phyloP scores from a whole-genome alignment of 768 basidiomycete species.

The Agaricus blazei region DNA sequence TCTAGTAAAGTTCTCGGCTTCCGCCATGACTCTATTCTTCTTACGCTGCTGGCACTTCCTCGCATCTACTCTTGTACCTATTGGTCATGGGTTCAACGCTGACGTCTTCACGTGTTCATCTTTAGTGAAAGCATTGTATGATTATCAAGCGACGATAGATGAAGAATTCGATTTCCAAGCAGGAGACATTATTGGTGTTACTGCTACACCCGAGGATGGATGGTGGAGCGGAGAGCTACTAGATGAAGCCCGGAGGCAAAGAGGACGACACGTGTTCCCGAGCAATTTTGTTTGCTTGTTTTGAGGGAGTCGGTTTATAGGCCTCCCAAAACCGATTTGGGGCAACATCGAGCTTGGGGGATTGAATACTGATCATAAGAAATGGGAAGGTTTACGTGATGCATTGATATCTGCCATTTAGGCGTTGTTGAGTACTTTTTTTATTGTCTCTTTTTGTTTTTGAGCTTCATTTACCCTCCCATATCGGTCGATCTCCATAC shows the following conservation, averaged over 20 bases:
- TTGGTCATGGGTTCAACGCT: neutral
- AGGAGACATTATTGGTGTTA: conserved; percentile 94
- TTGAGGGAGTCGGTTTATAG: conserved; percentile 23
- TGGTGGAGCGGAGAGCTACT: conserved; percentile 95
- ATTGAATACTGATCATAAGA: neutral
- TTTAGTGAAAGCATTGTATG: conserved; percentile 84
- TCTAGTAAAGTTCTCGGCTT: too few relatives aligned
- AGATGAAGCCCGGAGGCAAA: conserved; percentile 67
- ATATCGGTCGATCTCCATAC: too few relatives aligned
- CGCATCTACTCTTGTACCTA: neutral
- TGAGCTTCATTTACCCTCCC: neutral
- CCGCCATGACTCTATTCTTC: too few relatives aligned
- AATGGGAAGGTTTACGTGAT: neutral
- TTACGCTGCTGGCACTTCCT: too few relatives aligned
- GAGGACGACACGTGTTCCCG: conserved; percentile 77
- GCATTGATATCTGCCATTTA: neutral
- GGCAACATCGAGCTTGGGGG: neutral
- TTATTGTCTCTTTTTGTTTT: neutral
- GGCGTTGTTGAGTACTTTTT: neutral
- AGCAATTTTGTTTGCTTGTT: conserved; percentile 86
- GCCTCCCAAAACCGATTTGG: neutral
- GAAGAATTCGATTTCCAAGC: conserved; percentile 97
- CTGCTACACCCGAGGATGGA: conserved; percentile 89
- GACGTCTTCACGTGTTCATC: neutral
- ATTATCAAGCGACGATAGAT: conserved; percentile 77